Evolutionary conservation across 192 early-diverging fungal genomes (phyloP).

Genomic region (Coemansia sp.): DNA sequence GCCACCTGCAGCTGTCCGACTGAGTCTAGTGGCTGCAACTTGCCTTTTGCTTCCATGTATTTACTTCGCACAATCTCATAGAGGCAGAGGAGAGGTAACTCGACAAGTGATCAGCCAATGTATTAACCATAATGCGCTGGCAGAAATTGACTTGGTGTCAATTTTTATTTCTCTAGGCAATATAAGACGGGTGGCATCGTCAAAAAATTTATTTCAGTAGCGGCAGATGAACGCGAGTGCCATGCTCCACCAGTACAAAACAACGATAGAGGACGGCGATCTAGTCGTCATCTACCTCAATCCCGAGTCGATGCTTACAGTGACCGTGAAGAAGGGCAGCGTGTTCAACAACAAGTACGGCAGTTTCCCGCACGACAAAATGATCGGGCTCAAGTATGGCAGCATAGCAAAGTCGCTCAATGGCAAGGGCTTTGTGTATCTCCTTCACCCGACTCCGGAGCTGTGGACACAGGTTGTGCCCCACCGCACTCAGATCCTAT

Average conservation of each 20-base stretch:
- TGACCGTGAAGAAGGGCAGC: slow-evolving; percentile 63
- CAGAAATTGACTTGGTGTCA: too few relatives aligned
- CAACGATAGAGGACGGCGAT: slow-evolving; percentile 76
- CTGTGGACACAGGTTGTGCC: slow-evolving; percentile 93
- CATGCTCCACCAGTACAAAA: slow-evolving; percentile 57
- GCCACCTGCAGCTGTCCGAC: background rate
- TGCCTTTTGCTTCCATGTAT: background rate
- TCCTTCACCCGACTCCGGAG: slow-evolving; percentile 93
- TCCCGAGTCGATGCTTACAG: slow-evolving; percentile 69
- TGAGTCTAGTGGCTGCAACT: background rate
- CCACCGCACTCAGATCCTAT: slow-evolving; percentile 97
- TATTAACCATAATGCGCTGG: too few relatives aligned
- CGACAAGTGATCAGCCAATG: too few relatives aligned
- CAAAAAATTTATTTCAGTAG: background rate
- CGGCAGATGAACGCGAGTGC: background rate
- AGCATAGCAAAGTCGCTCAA: slow-evolving; percentile 68
- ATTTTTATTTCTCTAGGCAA: too few relatives aligned
- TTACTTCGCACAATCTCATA: too few relatives aligned
- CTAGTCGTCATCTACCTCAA: slow-evolving; percentile 73
- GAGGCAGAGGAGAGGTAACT: too few relatives aligned
- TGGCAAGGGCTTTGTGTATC: slow-evolving; percentile 76
- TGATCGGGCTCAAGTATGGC: slow-evolving; percentile 90
- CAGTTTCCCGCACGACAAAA: slow-evolving; percentile 74
- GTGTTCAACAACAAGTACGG: slow-evolving; percentile 82
- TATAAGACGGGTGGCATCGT: too few relatives aligned